Evolutionary conservation across 345 rosid species (phyloP).

Genomic region (Brassica cretica): DNA sequence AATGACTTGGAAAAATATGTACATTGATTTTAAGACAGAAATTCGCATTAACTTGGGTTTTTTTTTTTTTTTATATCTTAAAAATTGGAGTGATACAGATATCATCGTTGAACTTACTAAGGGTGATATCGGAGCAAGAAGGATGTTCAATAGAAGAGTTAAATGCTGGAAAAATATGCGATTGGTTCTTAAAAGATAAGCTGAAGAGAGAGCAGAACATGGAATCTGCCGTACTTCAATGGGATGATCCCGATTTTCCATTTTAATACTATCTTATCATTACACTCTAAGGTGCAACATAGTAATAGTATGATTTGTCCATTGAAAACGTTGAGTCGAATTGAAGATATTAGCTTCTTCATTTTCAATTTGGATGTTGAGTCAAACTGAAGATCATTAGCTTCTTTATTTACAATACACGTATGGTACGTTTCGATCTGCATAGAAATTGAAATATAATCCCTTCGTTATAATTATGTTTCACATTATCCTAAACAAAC

Average conservation of each 20-base stretch:
- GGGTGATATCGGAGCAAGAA: slow-evolving; percentile 79
- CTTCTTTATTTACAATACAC: neutral
- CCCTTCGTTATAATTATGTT: neutral
- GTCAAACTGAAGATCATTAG: neutral
- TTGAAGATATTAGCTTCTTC: neutral
- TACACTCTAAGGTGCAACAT: neutral
- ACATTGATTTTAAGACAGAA: neutral
- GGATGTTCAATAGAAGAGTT: slow-evolving; percentile 79
- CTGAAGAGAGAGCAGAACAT: slow-evolving; percentile 66
- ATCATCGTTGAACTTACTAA: slow-evolving; percentile 81
- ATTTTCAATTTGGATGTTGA: neutral
- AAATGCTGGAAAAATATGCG: slow-evolving; percentile 80
- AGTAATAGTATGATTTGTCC: neutral
- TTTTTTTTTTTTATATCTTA: too few species aligned
- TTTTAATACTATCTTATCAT: slow-evolving; percentile 8
- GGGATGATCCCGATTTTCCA: slow-evolving; percentile 82
- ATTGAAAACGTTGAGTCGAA: neutral
- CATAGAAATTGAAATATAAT: neutral
- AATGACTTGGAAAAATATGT: neutral
- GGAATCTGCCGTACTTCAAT: slow-evolving; percentile 80
- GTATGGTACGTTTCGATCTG: neutral
- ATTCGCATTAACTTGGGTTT: neutral
- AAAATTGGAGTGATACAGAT: slow-evolving; percentile 45
- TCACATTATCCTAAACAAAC: neutral
- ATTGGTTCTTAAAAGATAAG: slow-evolving; percentile 88